Evolutionary conservation across 1,139 yeast species (phyloP).

Genomic region (Arxiozyma slooffiae): DNA sequence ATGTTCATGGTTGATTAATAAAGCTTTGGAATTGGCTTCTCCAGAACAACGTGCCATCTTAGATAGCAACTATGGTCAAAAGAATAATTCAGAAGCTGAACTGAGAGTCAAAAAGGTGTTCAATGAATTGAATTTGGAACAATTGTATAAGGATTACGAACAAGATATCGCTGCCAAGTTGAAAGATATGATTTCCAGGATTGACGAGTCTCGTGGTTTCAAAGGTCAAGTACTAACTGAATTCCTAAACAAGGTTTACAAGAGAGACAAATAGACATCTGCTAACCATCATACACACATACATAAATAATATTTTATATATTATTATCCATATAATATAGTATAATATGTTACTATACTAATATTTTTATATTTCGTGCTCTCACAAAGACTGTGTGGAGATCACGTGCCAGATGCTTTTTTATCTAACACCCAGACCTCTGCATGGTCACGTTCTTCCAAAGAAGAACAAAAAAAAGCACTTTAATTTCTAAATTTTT

Average conservation of each 20-base stretch:
- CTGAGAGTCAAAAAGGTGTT: slow-evolving; percentile 60
- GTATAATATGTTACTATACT: too few relatives aligned
- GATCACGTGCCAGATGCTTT: not conserved
- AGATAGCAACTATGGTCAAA: slow-evolving; percentile 84
- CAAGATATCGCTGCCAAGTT: slow-evolving; percentile 62
- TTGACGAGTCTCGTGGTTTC: slow-evolving; percentile 89
- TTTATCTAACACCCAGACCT: not conserved
- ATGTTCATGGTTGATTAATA: slow-evolving; percentile 95
- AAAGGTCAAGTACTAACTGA: slow-evolving; percentile 73
- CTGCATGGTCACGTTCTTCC: too few relatives aligned
- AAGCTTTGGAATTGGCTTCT: slow-evolving; percentile 70
- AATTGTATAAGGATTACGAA: slow-evolving; percentile 71
- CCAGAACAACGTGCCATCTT: slow-evolving; percentile 74
- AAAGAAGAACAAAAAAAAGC: too few relatives aligned
- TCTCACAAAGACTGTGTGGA: too few relatives aligned
- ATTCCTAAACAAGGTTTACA: slow-evolving; percentile 85
- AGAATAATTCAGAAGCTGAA: slow-evolving; percentile 56
- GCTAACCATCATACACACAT: too few relatives aligned
- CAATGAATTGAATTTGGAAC: slow-evolving; percentile 60
- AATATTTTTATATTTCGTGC: too few relatives aligned
- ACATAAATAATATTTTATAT: too few relatives aligned
- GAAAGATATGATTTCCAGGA: slow-evolving; percentile 48
- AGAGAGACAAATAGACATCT: slow-evolving; percentile 61
- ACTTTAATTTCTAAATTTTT: too few relatives aligned
- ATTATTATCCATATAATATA: too few relatives aligned